phyloP scores from a whole-genome alignment of 768 basidiomycete species.

The Hypholoma sublateritium region DNA sequence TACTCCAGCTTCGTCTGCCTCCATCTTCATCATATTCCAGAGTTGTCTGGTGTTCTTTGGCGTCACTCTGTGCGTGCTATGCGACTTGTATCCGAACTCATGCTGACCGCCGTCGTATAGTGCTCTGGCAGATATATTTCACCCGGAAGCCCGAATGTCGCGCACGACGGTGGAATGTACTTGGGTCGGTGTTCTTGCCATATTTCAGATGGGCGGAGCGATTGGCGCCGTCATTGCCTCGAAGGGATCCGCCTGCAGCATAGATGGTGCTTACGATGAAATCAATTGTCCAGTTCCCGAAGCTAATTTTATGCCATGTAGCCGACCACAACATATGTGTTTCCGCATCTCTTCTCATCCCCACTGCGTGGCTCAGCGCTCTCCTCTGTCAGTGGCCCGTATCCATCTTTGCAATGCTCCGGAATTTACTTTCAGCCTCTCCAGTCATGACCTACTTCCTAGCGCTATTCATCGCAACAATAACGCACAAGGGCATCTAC shows the following conservation, averaged over 20 bases:
- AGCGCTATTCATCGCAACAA: slow-evolving; percentile 43
- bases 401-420: not conserved
- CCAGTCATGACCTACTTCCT: slow-evolving; percentile 52
- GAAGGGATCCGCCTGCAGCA: slow-evolving; percentile 17
- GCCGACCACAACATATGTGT: slow-evolving; percentile 44
- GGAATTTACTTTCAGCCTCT: not conserved
- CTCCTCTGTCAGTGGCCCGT: slow-evolving; percentile 39
- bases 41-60: slow-evolving; percentile 38
- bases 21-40: slow-evolving; percentile 49
- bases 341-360: slow-evolving; percentile 47
- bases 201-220: slow-evolving; percentile 50
- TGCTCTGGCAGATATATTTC: slow-evolving; percentile 36
- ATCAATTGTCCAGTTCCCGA: slow-evolving; percentile 38
- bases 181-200: slow-evolving; percentile 51
- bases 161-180: slow-evolving; percentile 51
- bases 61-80: slow-evolving; percentile 31
- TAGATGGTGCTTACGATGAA: slow-evolving; percentile 44
- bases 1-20: slow-evolving; percentile 42
- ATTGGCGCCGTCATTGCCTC: not conserved
- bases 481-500: slow-evolving; percentile 42
- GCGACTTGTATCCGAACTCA: not conserved
- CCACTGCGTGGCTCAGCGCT: slow-evolving; percentile 47
- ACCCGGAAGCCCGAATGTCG: slow-evolving; percentile 36
- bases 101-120: slow-evolving; percentile 17
- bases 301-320: slow-evolving; percentile 15